Evolutionary conservation across 139 green algal species (phyloP).

Genomic region (Nannochloris sp.): DNA sequence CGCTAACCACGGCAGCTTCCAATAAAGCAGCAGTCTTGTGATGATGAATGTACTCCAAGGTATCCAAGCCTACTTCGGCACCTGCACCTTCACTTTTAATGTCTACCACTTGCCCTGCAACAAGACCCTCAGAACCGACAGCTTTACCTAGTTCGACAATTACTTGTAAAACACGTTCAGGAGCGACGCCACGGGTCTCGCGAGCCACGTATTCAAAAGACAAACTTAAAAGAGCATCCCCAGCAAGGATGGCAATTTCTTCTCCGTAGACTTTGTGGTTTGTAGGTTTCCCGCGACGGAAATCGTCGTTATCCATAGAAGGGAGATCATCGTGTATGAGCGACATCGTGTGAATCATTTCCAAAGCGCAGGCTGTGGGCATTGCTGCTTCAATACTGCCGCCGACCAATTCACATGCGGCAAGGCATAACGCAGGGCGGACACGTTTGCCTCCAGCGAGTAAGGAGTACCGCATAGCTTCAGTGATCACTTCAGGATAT

Average conservation of each 20-base stretch:
- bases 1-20: conserved; percentile 88
- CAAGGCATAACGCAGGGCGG: conserved; percentile 86
- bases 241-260: conserved; percentile 94
- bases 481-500: conserved; percentile 85
- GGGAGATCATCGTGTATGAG: conserved; percentile 82
- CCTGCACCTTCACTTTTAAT: conserved; percentile 84
- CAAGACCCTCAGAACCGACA: conserved; percentile 83
- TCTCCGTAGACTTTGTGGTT: conserved; percentile 98
- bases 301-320: conserved; percentile 99
- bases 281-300: conserved; percentile 84
- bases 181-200: conserved; percentile 69
- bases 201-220: conserved; percentile 95
- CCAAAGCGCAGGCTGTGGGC: conserved; percentile 91
- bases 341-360: conserved; percentile 98
- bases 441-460: conserved; percentile 94
- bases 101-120: conserved; percentile 96
- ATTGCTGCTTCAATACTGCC: conserved; percentile 68
- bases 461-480: conserved; percentile 94
- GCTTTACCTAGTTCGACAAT: conserved; percentile 80
- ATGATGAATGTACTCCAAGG: conserved; percentile 96
- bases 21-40: conserved; percentile 98
- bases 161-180: conserved; percentile 80
- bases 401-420: conserved; percentile 92
- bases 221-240: conserved; percentile 89
- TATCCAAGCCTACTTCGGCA: conserved; percentile 76